Percentiles rank a stretch among this genome's conserved stretches.
Conservation (phyloP, 2,329 filamentous ascomycete species). For the Colletotrichum sansevieriae region DNA sequence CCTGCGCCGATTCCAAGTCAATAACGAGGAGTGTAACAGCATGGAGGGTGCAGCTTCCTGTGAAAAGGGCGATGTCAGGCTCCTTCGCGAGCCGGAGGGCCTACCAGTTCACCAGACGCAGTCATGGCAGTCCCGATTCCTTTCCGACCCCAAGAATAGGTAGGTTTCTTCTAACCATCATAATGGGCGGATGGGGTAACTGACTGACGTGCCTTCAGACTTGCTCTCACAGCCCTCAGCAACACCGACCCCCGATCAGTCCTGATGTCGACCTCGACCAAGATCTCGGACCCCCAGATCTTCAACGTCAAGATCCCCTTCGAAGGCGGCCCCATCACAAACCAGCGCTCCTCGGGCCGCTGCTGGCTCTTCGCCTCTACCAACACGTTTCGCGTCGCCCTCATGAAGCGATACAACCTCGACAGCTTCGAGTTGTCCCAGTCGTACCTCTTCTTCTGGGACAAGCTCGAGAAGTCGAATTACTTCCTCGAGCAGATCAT, state of each 20-base stretch:
- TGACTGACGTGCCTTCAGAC: constrained; percentile 58
- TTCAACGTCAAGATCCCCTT: constrained; percentile 88
- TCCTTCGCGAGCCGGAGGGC: constrained; percentile 53
- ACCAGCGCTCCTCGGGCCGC: constrained; percentile 83
- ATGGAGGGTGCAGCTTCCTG: constrained; percentile 60
- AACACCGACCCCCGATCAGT: constrained; percentile 75
- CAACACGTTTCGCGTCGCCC: constrained; percentile 90
- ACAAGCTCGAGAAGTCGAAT: constrained; percentile 93
- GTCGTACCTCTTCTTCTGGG: constrained; percentile 91
- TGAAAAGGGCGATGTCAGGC: constrained; percentile 65
- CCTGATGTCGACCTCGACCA: constrained; percentile 72
- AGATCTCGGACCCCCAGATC: constrained; percentile 79
- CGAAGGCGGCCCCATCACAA: constrained; percentile 86
- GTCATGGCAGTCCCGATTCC: constrained; percentile 72
- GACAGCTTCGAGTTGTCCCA: constrained; percentile 88
- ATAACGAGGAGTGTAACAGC: constrained; percentile 66
- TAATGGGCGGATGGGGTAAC: not conserved
- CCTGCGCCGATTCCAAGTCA: constrained; percentile 59
- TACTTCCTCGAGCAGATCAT: constrained; percentile 90
- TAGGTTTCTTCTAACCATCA: constrained; percentile 45
- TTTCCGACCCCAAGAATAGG: constrained; percentile 76
- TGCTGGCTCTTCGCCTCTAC: constrained; percentile 95
- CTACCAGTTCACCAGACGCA: constrained; percentile 66
- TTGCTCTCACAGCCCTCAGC: constrained; percentile 81
- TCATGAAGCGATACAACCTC: constrained; percentile 86